Percentiles rank a stretch among this genome's conserved stretches.
phyloP scores from a whole-genome alignment of 768 basidiomycete genomes.

The Exidia glandulosa region DNA sequence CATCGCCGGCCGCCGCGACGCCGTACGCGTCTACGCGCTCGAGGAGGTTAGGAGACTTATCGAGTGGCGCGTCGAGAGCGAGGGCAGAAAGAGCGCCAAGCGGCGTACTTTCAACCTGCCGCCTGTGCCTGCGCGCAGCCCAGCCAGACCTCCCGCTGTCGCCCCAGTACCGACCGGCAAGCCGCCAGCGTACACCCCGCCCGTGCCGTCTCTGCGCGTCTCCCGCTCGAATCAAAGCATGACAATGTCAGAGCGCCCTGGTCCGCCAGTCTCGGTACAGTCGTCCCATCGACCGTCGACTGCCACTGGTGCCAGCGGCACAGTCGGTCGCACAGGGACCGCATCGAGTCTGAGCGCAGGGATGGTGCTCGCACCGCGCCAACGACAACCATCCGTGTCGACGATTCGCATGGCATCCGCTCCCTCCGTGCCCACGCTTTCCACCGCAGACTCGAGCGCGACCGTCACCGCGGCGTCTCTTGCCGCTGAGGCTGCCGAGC shows the following conservation, averaged over 20 bases:
- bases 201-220: neutral
- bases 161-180: neutral
- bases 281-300: neutral
- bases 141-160: neutral
- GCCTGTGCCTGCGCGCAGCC: neutral
- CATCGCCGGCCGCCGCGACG: slow-evolving; percentile 76
- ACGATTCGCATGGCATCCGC: neutral
- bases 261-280: neutral
- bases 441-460: neutral
- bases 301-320: neutral
- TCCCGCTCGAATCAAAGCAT: neutral
- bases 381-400: neutral
- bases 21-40: slow-evolving; percentile 79
- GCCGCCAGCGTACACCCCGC: neutral
- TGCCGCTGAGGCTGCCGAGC: slow-evolving; percentile 10
- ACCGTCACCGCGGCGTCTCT: neutral
- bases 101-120: neutral
- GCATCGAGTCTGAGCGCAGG: neutral
- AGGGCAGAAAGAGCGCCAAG: slow-evolving; percentile 15
- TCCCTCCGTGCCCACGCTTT: neutral
- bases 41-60: slow-evolving; percentile 79
- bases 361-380: neutral
- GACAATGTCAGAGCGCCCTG: neutral
- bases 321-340: neutral
- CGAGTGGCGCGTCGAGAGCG: slow-evolving; percentile 79